Base-by-base conservation (phyloP, 306 rosid species). In the Inga laurina region DNA sequence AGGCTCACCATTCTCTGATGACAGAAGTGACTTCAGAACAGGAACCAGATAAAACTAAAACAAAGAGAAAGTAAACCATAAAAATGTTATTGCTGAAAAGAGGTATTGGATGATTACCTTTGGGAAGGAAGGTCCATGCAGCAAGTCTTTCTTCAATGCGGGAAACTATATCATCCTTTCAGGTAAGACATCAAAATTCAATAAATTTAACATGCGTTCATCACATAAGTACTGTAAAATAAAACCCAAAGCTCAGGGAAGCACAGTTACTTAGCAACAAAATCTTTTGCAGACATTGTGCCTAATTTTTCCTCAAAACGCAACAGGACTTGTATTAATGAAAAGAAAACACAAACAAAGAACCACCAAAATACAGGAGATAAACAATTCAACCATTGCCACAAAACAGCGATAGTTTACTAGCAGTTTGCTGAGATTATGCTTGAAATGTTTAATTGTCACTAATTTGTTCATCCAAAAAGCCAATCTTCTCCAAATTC, bases 111-210 rank as follows among this genome's bases (percentile, higher is more conserved):
- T 82, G 75, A 57, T 57, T 81, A 96, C 99, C 97, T 73, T 65
- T 0, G 16, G 98, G 99, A 87, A 92, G 93, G 88, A 96, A 94
- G 71, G 99, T 96, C 99, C 98, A 96, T 56, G 97, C 86, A 14
- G 98, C 92, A 81, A 96, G 61, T 89, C 91, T 87, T 24, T 82
- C 82, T 89, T 96, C 99, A 27, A 96, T 79, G 69, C 27, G 71
- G 76, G 92, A 84, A 77, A 96, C 88, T 69, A 91, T 10, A 61
- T 90, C 87, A 89, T 96, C 99, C 99, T 96, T 83, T 54, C 81
- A 87, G 79, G 77, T 80, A 77, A 57, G 64, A 21, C 30, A 57
- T 57, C 24, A 57, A 57, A 56, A 57, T 57, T 57, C 11, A 57
- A 57, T 8, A 57, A 57, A 57, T 57, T 57, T 19, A 57, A n/a